These are phyloP conservation scores for Pleurotus sapidus DNA, from an alignment of 768 basidiomycete species.

Conservation along the genomic window DNA sequence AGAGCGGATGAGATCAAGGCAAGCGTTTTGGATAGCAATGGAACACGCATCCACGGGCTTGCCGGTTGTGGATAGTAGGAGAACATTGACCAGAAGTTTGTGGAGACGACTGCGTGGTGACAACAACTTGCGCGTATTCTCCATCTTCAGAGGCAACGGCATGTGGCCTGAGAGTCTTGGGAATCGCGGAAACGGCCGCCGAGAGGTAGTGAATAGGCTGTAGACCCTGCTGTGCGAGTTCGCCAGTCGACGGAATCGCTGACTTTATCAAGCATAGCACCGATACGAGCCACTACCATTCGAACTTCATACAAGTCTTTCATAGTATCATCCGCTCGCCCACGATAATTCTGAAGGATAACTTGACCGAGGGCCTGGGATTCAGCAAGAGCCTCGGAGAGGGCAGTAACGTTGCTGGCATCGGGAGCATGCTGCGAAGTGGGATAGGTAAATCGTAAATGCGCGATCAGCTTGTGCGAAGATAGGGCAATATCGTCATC, in stretches of 20 bases:
- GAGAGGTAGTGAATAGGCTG: constrained; percentile 18
- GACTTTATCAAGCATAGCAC: constrained; percentile 40
- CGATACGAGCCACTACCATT: constrained; percentile 39
- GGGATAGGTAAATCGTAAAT: constrained; percentile 49
- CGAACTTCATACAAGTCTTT: constrained; percentile 49
- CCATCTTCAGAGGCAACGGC: constrained; percentile 32
- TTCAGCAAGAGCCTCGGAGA: constrained; percentile 47
- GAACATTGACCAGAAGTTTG: neutral
- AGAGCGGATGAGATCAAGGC: constrained; percentile 2
- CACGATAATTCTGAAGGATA: constrained; percentile 49
- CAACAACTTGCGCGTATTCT: constrained; percentile 2
- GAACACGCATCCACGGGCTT: constrained; percentile 4
- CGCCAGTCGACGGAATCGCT: constrained; percentile 42
- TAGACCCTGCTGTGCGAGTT: constrained; percentile 33
- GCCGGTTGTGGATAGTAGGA: neutral
- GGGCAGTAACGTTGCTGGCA: constrained; percentile 34
- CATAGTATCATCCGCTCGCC: constrained; percentile 47
- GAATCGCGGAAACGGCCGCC: constrained; percentile 51
- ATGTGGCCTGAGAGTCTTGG: constrained; percentile 62
- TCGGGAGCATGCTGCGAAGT: constrained; percentile 34
- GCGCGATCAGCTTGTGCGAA: constrained; percentile 48
- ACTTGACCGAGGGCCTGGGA: constrained; percentile 41
- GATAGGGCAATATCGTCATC: constrained; percentile 44
- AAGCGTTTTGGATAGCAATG: constrained; percentile 4
- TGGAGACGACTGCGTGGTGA: neutral